These are phyloP conservation scores for Drechslerella dactyloides DNA, from an alignment of 2,329 filamentous ascomycete genomes.

Conservation along the genomic window DNA sequence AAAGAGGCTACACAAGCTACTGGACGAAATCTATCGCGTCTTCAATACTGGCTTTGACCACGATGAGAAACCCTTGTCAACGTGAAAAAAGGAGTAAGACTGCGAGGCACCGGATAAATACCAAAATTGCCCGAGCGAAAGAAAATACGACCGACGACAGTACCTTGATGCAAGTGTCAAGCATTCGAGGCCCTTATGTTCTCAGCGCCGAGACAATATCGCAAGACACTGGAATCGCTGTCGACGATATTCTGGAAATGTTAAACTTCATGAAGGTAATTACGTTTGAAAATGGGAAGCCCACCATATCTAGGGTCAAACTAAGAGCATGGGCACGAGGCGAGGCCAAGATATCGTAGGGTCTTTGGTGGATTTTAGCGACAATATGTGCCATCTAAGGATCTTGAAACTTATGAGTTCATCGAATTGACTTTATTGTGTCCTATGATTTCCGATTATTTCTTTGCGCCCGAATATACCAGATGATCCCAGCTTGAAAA, in stretches of 20 bases:
- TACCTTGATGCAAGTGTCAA: constrained; percentile 10
- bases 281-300: constrained; percentile 5
- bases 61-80: constrained; percentile 1
- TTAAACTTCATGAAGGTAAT: constrained; percentile 14
- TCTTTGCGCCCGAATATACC: constrained; percentile 7
- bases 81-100: constrained; percentile 23
- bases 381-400: neutral
- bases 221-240: constrained; percentile 20
- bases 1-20: constrained; percentile 53
- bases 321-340: constrained; percentile 6
- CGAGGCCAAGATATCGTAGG: neutral
- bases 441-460: too few relatives aligned
- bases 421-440: too few relatives aligned
- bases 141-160: neutral
- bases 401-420: neutral
- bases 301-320: neutral
- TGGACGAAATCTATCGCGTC: constrained; percentile 57
- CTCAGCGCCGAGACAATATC: constrained; percentile 26
- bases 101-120: constrained; percentile 9
- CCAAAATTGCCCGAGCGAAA: constrained; percentile 12
- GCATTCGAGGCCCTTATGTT: constrained; percentile 7
- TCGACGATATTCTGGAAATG: constrained; percentile 30
- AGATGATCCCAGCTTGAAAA: constrained; percentile 7
- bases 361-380: neutral
- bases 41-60: constrained; percentile 25